Evolutionary conservation across 352 stramenopile genomes (phyloP), one percentile per base, ranked within the genome.

Genomic region (Globisporangium viniferum): DNA sequence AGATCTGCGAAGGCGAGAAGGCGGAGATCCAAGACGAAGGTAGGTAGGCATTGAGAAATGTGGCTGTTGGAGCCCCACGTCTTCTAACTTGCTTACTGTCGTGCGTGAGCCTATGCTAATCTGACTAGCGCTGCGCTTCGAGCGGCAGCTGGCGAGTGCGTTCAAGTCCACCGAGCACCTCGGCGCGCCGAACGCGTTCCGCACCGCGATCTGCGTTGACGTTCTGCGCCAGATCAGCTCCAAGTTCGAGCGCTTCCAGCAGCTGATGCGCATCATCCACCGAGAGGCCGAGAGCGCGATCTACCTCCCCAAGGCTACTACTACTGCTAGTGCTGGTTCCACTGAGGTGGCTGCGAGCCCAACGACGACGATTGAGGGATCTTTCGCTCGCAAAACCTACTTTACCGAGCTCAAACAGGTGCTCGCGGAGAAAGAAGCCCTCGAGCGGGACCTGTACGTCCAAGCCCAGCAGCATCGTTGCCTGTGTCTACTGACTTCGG

Each of bases 181-280:
- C 0, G 81, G 82, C 7, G 62, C 77, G 0, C 82, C 81, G 1
- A 90, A 91, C 62, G 68, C 72, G 14, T 79, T 92, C 9, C 82
- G 84, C 15, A 88, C 82, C 0, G 81, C 81, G 9, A 74, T 91
- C 18, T 86, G 78, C 39, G 82, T 89, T 36, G 78, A 90, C 54
- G 72, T 90, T 0, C 56, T 91, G 9, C 22, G 41, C 20, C 78
- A 79, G 53, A 33, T 90, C 20, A 81, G 71, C 46, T 64, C 33
- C 33, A 87, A 85, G 67, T 88, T 86, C 41, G 55, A 51, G 3
- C 80, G 82, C 31, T 90, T 89, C 49, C 55, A 83, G n/a, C 70
- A 65, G 15, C 48, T 92, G 22, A 73, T 85, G 44, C 35, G 14
- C 5, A 61, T 75, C 10, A 71, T 82, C 5, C 64, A 72, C 7